Evolutionary conservation across 2,329 filamentous ascomycete genomes (phyloP).

Genomic region (Didymella glomerata): DNA sequence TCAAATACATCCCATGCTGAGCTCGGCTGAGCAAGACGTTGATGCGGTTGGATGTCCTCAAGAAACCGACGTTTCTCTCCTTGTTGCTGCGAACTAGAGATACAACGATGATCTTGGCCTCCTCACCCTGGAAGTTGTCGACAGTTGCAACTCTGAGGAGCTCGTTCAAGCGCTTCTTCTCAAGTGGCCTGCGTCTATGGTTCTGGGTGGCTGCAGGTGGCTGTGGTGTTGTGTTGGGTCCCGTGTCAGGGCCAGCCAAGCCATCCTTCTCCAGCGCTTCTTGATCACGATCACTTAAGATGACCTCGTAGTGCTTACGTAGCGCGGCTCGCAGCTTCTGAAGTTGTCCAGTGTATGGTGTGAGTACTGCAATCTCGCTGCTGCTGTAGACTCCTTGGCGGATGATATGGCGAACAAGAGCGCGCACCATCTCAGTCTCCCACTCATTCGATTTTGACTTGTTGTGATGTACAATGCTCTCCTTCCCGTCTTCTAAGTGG

Average conservation of each 20-base stretch:
- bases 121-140: conserved; percentile 81
- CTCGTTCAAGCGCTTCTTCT: conserved; percentile 37
- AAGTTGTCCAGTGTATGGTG: conserved; percentile 69
- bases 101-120: conserved; percentile 74
- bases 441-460: conserved; percentile 64
- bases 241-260: conserved; percentile 16
- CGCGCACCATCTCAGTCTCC: conserved; percentile 70
- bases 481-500: conserved; percentile 53
- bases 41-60: conserved; percentile 71
- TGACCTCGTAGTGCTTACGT: conserved; percentile 64
- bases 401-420: conserved; percentile 71
- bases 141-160: conserved; percentile 65
- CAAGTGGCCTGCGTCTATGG: conserved; percentile 26
- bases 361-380: conserved; percentile 74
- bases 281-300: conserved; percentile 69
- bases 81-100: conserved; percentile 76
- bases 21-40: conserved; percentile 74
- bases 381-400: conserved; percentile 68
- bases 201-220: neutral
- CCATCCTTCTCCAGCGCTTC: conserved; percentile 58
- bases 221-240: neutral
- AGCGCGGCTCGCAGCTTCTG: conserved; percentile 60
- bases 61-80: conserved; percentile 67
- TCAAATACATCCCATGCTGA: conserved; percentile 74
- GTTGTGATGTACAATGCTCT: conserved; percentile 21